phyloP scores from a whole-genome alignment of 1,284 basidiomycete genomes.

The Gymnopus androsaceus region DNA sequence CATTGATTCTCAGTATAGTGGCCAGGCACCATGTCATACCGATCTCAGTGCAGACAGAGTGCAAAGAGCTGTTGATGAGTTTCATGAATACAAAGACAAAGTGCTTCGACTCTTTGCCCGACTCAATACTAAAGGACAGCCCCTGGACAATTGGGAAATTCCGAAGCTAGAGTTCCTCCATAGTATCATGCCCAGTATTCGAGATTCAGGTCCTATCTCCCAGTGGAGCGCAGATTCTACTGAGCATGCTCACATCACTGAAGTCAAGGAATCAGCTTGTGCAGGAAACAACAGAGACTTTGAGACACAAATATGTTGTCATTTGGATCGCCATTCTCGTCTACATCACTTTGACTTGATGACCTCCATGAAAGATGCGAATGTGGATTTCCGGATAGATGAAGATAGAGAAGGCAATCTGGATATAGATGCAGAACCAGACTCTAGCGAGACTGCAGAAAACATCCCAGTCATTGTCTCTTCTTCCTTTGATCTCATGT shows the following conservation, averaged over 20 bases:
- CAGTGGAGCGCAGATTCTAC: slow-evolving; percentile 24
- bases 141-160: slow-evolving; percentile 13
- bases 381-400: neutral
- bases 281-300: slow-evolving; percentile 22
- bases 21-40: slow-evolving; percentile 25
- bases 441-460: too few species aligned
- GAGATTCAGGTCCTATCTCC: slow-evolving; percentile 14
- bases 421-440: neutral
- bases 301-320: slow-evolving; percentile 24
- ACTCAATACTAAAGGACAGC: neutral
- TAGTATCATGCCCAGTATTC: slow-evolving; percentile 19
- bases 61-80: slow-evolving; percentile 23
- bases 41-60: slow-evolving; percentile 20
- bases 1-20: slow-evolving; percentile 34
- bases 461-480: neutral
- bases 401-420: neutral
- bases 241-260: slow-evolving; percentile 24
- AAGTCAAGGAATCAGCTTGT: slow-evolving; percentile 23
- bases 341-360: neutral
- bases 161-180: slow-evolving; percentile 23
- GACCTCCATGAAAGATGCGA: slow-evolving; percentile 1
- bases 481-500: neutral
- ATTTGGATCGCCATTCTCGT: slow-evolving; percentile 18
- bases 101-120: slow-evolving; percentile 26
- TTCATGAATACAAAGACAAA: slow-evolving; percentile 29